Conservation (phyloP, 139 green algal species). For the Yamagishiella unicocca region DNA sequence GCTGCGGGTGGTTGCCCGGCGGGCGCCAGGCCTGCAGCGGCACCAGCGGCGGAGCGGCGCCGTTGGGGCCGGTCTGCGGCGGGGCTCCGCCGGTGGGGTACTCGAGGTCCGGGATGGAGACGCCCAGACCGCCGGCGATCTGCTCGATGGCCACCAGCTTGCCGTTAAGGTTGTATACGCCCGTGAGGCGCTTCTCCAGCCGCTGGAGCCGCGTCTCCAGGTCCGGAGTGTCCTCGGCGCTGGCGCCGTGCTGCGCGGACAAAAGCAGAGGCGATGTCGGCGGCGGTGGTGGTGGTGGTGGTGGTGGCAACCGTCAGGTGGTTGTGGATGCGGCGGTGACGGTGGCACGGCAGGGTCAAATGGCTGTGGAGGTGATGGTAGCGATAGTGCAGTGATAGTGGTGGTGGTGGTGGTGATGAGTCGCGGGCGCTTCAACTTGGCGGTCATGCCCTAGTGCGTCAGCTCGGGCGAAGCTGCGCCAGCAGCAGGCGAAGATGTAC, state of each 20-base stretch:
- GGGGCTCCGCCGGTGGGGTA: constrained; percentile 24
- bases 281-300: no score
- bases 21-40: constrained; percentile 28
- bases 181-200: constrained; percentile 51
- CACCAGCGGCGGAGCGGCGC: neutral
- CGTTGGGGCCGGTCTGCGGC: neutral
- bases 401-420: neutral
- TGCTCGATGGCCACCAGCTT: constrained; percentile 59
- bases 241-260: neutral
- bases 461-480: no score
- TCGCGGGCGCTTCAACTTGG: no score
- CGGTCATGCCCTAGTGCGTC: no score
- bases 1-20: neutral
- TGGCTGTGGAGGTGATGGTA: neutral
- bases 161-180: constrained; percentile 63
- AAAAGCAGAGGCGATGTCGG: no score
- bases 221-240: neutral
- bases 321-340: neutral
- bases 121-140: constrained; percentile 54
- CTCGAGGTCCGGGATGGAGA: constrained; percentile 53
- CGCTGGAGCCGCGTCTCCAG: constrained; percentile 41
- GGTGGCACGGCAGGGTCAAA: neutral
- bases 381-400: neutral
- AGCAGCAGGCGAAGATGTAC: no score
- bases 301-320: no score